phyloP scores from a whole-genome alignment of 768 basidiomycete species.

The Clathrus columnatus region DNA sequence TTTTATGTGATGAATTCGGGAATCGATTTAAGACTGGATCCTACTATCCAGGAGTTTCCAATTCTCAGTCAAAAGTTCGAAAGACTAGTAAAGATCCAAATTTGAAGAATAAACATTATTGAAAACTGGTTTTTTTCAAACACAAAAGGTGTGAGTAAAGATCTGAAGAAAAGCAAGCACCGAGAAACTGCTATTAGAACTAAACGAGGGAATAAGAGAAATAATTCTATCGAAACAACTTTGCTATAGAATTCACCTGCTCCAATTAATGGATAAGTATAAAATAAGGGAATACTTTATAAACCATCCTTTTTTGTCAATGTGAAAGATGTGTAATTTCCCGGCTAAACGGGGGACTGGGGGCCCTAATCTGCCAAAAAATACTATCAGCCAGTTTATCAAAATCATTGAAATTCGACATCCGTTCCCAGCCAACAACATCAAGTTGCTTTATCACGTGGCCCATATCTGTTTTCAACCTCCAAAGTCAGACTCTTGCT shows the following conservation, averaged over 20 bases:
- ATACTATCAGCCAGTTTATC: conserved; percentile 46
- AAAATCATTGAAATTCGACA: conserved; percentile 9
- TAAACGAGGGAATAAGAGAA: neutral
- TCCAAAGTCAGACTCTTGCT: no score
- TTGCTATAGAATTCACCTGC: neutral
- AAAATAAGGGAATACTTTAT: conserved; percentile 24
- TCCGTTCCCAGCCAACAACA: conserved; percentile 9
- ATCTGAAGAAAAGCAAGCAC: no score
- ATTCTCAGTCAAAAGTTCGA: neutral
- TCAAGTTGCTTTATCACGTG: conserved; percentile 15
- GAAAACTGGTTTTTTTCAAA: neutral
- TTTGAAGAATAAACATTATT: neutral
- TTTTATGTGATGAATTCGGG: neutral
- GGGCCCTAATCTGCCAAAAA: conserved; percentile 89
- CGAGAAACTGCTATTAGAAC: no score
- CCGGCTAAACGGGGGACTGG: conserved; percentile 83
- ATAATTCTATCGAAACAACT: neutral
- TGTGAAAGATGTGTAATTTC: conserved; percentile 90
- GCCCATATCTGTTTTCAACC: no score
- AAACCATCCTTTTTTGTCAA: conserved; percentile 59
- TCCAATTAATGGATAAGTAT: conserved; percentile 18
- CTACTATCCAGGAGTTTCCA: no score
- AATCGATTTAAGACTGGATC: neutral
- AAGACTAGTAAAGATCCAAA: neutral
- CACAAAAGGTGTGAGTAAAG: no score